Conservation (phyloP, 129 eudicot species). For the Smallanthus sonchifolius region DNA sequence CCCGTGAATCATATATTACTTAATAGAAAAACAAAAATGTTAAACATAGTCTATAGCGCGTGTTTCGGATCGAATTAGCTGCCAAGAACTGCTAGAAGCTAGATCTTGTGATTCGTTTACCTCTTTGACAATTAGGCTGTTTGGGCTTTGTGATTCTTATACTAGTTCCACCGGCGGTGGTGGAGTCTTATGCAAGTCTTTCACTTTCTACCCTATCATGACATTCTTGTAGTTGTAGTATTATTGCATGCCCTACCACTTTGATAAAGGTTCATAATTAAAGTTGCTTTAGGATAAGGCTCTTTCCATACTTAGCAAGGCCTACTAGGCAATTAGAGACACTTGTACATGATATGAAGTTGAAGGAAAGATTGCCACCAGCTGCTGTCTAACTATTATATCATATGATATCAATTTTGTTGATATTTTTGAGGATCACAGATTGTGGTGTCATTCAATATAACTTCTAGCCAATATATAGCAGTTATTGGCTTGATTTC, state of each 20-base stretch:
- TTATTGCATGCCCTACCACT: background rate
- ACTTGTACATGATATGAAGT: background rate
- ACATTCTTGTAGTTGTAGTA: background rate
- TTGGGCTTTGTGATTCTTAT: too few species aligned
- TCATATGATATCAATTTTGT: background rate
- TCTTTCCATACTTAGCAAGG: background rate
- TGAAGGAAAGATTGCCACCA: background rate
- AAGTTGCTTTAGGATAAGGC: background rate
- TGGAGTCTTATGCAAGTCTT: too few species aligned
- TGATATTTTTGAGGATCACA: background rate
- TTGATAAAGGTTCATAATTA: too few species aligned
- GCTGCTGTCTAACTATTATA: background rate
- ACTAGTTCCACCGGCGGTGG: too few species aligned
- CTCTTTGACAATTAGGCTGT: too few species aligned
- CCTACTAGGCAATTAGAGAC: background rate
- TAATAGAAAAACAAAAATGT: too few species aligned
- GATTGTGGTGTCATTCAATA: background rate
- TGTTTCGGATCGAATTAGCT: too few species aligned
- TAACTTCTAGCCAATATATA: background rate
- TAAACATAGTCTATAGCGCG: too few species aligned
- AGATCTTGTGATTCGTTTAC: too few species aligned
- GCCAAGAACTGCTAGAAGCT: too few species aligned
- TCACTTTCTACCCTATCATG: background rate
- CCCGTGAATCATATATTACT: too few species aligned
- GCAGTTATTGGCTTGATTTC: background rate